These are phyloP conservation scores for Chromera velia DNA, from an alignment of 73 alveolate species.

Conservation along the genomic window DNA sequence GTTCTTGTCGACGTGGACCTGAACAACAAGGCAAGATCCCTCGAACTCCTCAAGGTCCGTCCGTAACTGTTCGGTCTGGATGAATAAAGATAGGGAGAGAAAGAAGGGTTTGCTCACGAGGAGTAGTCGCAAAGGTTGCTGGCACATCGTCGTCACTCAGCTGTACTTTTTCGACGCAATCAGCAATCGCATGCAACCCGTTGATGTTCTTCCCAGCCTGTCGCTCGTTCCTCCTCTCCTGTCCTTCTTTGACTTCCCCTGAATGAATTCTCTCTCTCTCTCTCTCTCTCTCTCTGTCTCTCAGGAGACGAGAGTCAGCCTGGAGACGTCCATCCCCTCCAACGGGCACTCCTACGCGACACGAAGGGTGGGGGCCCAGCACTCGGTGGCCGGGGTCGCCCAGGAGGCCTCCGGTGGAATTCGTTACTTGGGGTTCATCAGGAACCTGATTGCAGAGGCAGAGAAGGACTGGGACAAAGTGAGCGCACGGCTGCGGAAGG, in stretches of 20 bases:
- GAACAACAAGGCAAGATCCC: neutral
- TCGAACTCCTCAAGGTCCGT: neutral
- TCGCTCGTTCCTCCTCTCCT: no score
- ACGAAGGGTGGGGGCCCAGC: neutral
- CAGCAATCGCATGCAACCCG: no score
- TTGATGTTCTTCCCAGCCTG: no score
- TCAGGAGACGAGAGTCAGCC: neutral
- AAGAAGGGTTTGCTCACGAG: no score
- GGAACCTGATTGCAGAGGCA: neutral
- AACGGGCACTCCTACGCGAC: neutral
- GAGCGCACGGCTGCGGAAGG: neutral
- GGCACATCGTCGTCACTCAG: no score
- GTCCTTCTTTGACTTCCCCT: no score
- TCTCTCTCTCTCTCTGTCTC: no score
- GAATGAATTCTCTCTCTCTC: no score
- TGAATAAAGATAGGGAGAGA: no score
- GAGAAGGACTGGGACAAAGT: neutral
- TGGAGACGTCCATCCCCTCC: neutral
- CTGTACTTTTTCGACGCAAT: no score
- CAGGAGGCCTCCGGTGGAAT: neutral
- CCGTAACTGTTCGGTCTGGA: no score
- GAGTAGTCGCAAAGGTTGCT: no score
- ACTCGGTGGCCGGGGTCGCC: neutral
- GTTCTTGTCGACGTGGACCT: neutral
- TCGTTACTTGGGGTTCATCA: neutral